Evolutionary conservation across 2,329 filamentous ascomycete genomes (phyloP).

Genomic region (Ilyonectria mors-panacis): DNA sequence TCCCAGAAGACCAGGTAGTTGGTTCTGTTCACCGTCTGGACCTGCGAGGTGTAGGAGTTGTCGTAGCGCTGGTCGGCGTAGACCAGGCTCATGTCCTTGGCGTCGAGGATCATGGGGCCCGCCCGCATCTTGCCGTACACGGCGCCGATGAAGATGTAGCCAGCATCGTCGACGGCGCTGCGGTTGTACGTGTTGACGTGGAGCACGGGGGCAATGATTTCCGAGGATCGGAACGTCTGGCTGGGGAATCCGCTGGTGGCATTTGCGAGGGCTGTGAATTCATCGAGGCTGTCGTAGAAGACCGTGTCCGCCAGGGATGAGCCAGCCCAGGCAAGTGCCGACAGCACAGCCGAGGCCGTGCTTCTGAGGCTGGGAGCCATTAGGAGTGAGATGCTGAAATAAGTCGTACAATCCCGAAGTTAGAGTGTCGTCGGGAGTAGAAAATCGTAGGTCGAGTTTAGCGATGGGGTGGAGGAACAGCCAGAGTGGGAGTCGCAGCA

Average conservation of each 20-base stretch:
- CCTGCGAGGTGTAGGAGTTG: conserved; percentile 45
- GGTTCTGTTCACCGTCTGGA: conserved; percentile 50
- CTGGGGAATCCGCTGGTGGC: conserved; percentile 48
- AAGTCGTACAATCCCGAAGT: conserved; percentile 6
- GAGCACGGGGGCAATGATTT: conserved; percentile 53
- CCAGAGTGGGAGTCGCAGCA: conserved; percentile 5
- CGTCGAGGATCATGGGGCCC: conserved; percentile 55
- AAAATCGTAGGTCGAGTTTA: not conserved
- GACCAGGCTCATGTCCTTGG: conserved; percentile 55
- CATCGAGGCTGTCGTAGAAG: conserved; percentile 44
- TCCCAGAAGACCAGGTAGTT: conserved; percentile 57
- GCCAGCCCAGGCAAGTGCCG: conserved; percentile 20
- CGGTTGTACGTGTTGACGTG: conserved; percentile 52
- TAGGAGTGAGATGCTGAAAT: not conserved
- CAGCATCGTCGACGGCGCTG: conserved; percentile 45
- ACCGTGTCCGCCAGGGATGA: conserved; percentile 45
- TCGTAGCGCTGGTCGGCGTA: conserved; percentile 55
- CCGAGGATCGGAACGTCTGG: conserved; percentile 53
- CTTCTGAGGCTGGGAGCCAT: conserved; percentile 29
- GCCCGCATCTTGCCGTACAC: conserved; percentile 42
- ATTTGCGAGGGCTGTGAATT: conserved; percentile 47
- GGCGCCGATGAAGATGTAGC: conserved; percentile 53
- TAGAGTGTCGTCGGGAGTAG: not conserved
- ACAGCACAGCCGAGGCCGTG: conserved; percentile 20
- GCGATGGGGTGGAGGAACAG: not conserved